phyloP scores from a whole-genome alignment of 805 yeast species.

The Monosporozyma yasuniensis region DNA sequence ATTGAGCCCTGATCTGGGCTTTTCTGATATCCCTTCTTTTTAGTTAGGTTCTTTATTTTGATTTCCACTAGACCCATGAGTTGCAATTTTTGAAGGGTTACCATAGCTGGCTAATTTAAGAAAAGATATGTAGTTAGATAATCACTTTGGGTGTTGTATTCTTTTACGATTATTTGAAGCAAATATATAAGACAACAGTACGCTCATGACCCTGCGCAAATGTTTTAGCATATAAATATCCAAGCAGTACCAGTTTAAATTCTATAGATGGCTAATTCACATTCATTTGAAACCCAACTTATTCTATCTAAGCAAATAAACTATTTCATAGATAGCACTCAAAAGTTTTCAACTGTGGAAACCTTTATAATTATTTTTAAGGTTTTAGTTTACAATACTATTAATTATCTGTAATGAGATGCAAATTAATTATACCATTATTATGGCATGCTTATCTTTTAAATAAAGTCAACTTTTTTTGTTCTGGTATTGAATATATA shows the following conservation, averaged over 20 bases:
- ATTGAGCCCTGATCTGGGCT: not conserved
- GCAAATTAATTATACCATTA: not conserved
- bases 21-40: not conserved
- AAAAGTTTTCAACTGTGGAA: not conserved
- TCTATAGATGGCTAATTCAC: not conserved
- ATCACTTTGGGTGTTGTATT: not conserved
- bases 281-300: too few species aligned
- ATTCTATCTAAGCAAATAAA: too few species aligned
- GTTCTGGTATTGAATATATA: not conserved
- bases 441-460: not conserved
- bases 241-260: not conserved
- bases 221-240: not conserved
- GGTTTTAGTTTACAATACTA: not conserved
- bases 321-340: not conserved
- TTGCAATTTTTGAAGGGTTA: not conserved
- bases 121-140: not conserved
- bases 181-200: not conserved
- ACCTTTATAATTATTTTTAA: too few species aligned
- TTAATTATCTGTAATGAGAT: not conserved
- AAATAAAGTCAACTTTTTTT: not conserved
- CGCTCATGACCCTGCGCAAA: too few species aligned
- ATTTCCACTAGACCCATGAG: not conserved
- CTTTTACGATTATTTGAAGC: too few species aligned
- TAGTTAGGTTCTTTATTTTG: too few species aligned
- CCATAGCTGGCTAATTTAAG: not conserved